phyloP scores from a whole-genome alignment of 2,329 filamentous ascomycete genomes.

The Alternaria arborescens region DNA sequence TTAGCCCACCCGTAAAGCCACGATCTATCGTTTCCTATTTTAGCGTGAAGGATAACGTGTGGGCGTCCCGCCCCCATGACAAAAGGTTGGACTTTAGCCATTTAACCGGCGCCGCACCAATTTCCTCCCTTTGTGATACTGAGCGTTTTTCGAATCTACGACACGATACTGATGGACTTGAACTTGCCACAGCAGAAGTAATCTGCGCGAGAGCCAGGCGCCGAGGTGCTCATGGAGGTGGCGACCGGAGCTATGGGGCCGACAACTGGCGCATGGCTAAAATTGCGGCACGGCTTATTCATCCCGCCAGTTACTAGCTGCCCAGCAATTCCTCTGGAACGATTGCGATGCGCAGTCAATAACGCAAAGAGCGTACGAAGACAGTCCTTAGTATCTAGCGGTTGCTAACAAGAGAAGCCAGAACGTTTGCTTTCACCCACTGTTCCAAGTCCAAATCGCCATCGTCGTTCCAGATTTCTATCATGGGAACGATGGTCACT shows the following conservation, averaged over 20 bases:
- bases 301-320: background rate
- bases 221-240: background rate
- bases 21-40: background rate
- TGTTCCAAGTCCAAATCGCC: background rate
- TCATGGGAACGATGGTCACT: background rate
- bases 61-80: conserved; percentile 2
- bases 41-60: background rate
- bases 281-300: background rate
- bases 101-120: conserved; percentile 11
- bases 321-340: background rate
- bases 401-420: background rate
- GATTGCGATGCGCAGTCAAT: background rate
- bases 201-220: background rate
- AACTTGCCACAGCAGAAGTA: background rate
- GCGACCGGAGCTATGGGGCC: background rate
- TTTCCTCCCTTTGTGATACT: background rate
- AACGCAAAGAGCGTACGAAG: background rate
- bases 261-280: background rate
- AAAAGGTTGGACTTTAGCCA: conserved; percentile 5
- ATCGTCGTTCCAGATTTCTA: background rate
- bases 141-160: background rate
- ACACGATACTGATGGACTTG: background rate
- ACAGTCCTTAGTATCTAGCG: background rate
- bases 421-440: background rate
- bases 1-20: conserved; percentile 13